A percentile compares a stretch with the other conserved stretches of the same genome.
Evolutionary conservation across 495 filamentous ascomycete genomes (phyloP).

Genomic region (Hypoxylon lenormandii): DNA sequence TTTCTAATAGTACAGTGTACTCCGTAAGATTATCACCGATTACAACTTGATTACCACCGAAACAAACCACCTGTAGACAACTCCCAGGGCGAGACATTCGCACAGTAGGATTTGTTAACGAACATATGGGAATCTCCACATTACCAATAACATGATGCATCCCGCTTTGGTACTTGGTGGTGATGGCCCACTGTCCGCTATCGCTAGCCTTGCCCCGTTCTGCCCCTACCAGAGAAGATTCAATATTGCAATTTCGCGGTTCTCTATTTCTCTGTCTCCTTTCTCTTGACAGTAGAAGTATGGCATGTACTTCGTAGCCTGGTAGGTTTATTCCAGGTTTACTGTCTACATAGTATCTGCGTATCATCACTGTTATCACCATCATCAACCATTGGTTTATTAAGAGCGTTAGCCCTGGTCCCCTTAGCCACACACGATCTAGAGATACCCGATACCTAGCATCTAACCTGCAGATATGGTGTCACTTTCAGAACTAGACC

Average conservation of each 20-base stretch:
- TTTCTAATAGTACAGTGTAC: constrained; percentile 34
- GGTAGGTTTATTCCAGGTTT: too few relatives aligned
- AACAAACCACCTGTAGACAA: constrained; percentile 8
- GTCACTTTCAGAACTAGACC: constrained; percentile 32
- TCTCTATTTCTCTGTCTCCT: constrained; percentile 17
- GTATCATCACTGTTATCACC: too few relatives aligned
- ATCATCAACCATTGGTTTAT: too few relatives aligned
- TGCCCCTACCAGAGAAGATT: constrained; percentile 24
- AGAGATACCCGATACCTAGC: not conserved
- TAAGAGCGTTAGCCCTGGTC: too few relatives aligned
- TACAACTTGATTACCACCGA: too few relatives aligned
- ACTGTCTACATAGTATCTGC: too few relatives aligned
- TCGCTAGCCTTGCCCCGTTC: constrained; percentile 20
- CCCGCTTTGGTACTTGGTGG: constrained; percentile 26
- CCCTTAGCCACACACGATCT: not conserved
- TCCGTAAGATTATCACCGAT: constrained; percentile 18
- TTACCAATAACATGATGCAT: constrained; percentile 27
- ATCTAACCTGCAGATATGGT: constrained; percentile 37
- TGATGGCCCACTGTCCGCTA: constrained; percentile 16
- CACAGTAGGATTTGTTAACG: constrained; percentile 33
- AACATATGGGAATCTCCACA: not conserved
- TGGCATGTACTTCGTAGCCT: too few relatives aligned
- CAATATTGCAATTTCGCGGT: constrained; percentile 33
- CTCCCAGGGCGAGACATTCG: constrained; percentile 15
- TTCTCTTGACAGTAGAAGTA: constrained; percentile 17